These are phyloP conservation scores for Ophiocordyceps sinensis DNA, from an alignment of 2,329 filamentous ascomycete genomes.

Conservation along the genomic window DNA sequence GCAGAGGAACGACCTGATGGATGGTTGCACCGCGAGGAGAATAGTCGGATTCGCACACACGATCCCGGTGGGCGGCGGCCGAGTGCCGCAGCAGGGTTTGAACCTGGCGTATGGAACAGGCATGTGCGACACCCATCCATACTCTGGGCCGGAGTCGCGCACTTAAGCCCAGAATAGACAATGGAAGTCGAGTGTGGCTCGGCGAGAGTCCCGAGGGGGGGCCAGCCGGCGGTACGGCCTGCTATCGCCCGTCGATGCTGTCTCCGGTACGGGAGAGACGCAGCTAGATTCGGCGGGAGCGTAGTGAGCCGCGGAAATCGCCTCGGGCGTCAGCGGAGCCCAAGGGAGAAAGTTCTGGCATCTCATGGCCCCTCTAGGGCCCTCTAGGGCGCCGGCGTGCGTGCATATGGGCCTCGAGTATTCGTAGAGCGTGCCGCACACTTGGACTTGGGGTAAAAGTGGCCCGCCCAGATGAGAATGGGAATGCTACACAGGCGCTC, in stretches of 20 bases:
- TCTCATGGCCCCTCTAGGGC: no score
- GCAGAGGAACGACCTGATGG: background rate
- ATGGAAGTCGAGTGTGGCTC: background rate
- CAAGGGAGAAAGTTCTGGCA: no score
- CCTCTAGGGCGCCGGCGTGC: no score
- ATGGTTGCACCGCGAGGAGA: constrained; percentile 1
- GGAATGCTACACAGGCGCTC: no score
- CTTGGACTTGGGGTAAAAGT: no score
- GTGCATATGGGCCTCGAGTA: no score
- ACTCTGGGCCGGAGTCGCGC: background rate
- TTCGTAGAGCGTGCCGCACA: no score
- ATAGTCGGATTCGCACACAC: constrained; percentile 2
- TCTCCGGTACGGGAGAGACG: background rate
- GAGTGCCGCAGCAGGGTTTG: background rate
- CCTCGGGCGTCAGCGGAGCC: no score
- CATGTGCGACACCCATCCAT: background rate
- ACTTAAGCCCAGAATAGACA: background rate
- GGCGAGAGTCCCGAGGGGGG: background rate
- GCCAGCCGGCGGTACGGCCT: background rate
- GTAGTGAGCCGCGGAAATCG: background rate
- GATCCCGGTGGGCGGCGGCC: background rate
- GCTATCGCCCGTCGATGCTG: background rate
- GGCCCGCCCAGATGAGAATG: no score
- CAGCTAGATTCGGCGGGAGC: background rate
- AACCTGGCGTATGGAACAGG: background rate